Conservation (phyloP, 192 early-diverging fungal genomes). For the Umbelopsis sp. region DNA sequence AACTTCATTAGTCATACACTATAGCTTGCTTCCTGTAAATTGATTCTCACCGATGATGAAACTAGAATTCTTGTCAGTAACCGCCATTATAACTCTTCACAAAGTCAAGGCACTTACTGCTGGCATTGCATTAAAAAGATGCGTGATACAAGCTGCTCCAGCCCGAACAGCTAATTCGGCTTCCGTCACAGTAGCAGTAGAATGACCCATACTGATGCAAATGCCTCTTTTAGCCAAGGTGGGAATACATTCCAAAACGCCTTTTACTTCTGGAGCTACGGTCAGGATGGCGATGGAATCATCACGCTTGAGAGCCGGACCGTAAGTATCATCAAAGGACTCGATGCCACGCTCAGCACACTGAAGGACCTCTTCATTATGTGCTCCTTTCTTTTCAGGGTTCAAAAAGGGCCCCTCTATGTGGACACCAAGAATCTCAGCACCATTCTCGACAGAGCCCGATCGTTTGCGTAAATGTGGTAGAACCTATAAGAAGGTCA, state of each 20-base stretch:
- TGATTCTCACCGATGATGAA: constrained; percentile 61
- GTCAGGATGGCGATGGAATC: constrained; percentile 66
- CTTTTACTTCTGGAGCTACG: constrained; percentile 74
- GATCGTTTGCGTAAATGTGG: constrained; percentile 59
- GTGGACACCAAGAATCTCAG: constrained; percentile 62
- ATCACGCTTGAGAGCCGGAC: constrained; percentile 45
- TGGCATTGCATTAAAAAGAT: constrained; percentile 83
- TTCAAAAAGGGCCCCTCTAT: constrained; percentile 69
- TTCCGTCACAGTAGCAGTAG: constrained; percentile 62
- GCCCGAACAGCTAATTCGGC: constrained; percentile 56
- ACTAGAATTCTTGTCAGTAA: too few relatives aligned
- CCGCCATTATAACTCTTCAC: too few relatives aligned
- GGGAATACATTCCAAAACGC: constrained; percentile 62
- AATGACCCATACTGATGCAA: constrained; percentile 67
- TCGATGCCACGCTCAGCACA: constrained; percentile 57
- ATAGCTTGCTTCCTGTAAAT: neutral
- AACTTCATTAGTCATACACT: too few relatives aligned
- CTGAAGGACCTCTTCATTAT: constrained; percentile 62
- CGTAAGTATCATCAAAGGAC: constrained; percentile 70
- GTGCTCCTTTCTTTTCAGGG: constrained; percentile 71
- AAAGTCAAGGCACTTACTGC: constrained; percentile 24
- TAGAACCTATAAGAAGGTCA: constrained; percentile 35
- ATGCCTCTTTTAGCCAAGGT: constrained; percentile 65
- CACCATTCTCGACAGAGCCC: constrained; percentile 62
- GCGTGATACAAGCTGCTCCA: constrained; percentile 72